Evolutionary conservation across 1,284 basidiomycete genomes (phyloP).

Genomic region (Fomitopsis palustris): DNA sequence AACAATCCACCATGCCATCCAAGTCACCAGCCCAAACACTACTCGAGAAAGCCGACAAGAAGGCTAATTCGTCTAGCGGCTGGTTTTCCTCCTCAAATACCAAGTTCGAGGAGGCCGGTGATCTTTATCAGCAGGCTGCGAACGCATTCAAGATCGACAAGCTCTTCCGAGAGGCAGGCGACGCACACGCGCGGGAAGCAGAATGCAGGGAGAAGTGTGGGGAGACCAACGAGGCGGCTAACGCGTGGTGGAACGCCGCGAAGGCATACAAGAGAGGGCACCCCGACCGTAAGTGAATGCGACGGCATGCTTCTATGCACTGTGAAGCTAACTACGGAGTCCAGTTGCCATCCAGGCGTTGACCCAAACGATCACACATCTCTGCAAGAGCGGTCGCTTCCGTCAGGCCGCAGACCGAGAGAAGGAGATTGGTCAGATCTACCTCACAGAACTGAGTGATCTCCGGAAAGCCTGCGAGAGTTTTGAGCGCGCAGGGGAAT

Average conservation of each 20-base stretch:
- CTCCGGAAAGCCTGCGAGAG: constrained; percentile 84
- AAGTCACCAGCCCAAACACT: constrained; percentile 69
- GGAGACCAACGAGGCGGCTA: constrained; percentile 90
- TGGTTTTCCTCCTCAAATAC: constrained; percentile 84
- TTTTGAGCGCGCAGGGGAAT: constrained; percentile 91
- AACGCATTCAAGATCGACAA: constrained; percentile 97
- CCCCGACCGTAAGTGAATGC: constrained; percentile 68
- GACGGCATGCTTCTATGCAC: neutral
- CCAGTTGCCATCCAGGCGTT: constrained; percentile 92
- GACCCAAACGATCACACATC: constrained; percentile 79
- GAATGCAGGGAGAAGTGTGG: constrained; percentile 86
- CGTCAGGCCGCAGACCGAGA: constrained; percentile 97
- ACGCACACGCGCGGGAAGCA: constrained; percentile 85
- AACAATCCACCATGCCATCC: constrained; percentile 27
- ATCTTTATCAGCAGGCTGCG: constrained; percentile 91
- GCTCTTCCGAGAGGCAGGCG: constrained; percentile 86
- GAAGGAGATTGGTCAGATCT: constrained; percentile 94
- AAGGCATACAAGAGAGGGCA: constrained; percentile 90
- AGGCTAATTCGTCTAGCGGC: constrained; percentile 74
- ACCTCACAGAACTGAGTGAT: constrained; percentile 77
- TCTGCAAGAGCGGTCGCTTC: constrained; percentile 87
- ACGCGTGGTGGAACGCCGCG: constrained; percentile 95
- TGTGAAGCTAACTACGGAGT: neutral
- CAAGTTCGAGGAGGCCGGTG: constrained; percentile 92
- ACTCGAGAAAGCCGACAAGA: constrained; percentile 90